A percentile compares a stretch with the other conserved stretches of the same genome.
Conservation (phyloP, 495 filamentous ascomycete genomes). For the Venustampulla echinocandica region DNA sequence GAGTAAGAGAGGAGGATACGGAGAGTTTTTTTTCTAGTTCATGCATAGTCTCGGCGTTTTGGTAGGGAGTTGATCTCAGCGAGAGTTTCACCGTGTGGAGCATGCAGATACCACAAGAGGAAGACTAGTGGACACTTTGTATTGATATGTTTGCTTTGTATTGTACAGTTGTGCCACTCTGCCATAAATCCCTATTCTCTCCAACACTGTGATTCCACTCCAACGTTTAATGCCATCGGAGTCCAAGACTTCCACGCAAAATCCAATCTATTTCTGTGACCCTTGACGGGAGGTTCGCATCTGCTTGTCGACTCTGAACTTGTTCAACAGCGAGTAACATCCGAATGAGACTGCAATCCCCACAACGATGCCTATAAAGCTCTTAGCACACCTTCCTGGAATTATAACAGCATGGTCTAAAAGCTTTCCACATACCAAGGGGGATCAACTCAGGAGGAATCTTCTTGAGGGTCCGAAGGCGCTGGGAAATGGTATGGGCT, state of each 20-base stretch:
- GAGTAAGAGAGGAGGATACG: constrained; percentile 40
- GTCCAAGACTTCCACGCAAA: too few species aligned
- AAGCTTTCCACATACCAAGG: constrained; percentile 65
- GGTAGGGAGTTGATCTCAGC: too few species aligned
- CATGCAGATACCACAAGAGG: too few species aligned
- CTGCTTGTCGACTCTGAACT: constrained; percentile 82
- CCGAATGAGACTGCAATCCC: constrained; percentile 58
- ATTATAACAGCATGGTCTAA: neutral
- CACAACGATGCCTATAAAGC: constrained; percentile 66
- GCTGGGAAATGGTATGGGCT: constrained; percentile 98
- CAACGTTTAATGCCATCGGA: too few species aligned
- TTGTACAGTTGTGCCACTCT: constrained; percentile 16
- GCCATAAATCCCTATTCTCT: neutral
- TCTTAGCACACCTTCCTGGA: neutral
- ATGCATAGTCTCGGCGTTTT: constrained; percentile 19
- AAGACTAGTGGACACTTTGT: constrained; percentile 1
- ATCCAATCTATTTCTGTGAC: constrained; percentile 24
- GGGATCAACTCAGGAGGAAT: constrained; percentile 92
- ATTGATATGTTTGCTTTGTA: constrained; percentile 12
- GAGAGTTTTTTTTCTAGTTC: neutral
- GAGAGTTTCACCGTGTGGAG: too few species aligned
- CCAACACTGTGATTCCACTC: too few species aligned
- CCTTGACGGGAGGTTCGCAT: constrained; percentile 55
- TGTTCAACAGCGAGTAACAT: constrained; percentile 67
- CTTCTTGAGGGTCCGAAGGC: constrained; percentile 75